Evolutionary conservation across 768 basidiomycete genomes (phyloP), one percentile per base, ranked within the genome.

Genomic region (Boletus speciosus): DNA sequence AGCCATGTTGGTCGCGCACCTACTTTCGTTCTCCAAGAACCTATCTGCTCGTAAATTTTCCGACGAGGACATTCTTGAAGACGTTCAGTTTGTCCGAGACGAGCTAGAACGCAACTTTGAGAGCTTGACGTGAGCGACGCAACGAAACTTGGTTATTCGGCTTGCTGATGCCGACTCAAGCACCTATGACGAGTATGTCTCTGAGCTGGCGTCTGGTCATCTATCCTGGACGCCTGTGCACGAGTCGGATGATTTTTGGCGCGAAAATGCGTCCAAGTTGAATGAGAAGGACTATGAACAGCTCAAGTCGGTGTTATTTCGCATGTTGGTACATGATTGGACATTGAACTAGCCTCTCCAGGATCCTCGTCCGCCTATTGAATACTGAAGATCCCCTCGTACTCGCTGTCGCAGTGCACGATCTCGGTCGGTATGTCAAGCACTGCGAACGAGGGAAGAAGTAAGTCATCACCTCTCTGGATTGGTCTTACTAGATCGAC

Each of bases 241-340:
- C 65, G 91, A 94, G 66, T 95, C 91, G 2, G 96, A 98, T 56
- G 85, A 93, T 35, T 99, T 99, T 75, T 99, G 97, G 97, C 91
- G 89, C 66, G 93, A 95, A 75, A 98, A 98, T 66, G 94, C 90
- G 5, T 73, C 76, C 7, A 92, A 84, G 66, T 73, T 98, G 40
- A 91, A 93, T 59, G 94, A 98, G 57, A 83, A 81, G 50, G 88
- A 93, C 64, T 80, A 86, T 59, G 83, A 87, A 63, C 88, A 91
- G 55, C 78, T 98, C 54, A 94, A 88, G 96, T 94, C 75, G 59
- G 49, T 57, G 15, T 19, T 4, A 10, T 27, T 42, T 25, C 43
- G 27, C 19, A 42, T 16, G 23, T 44, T 25, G 25, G 12, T 8
- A n/a, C 19, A 15, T 39, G 47, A 39, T 21, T 16, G 4, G n/a